phyloP scores from a whole-genome alignment of 495 filamentous ascomycete genomes.

The Penicillium chermesinum region DNA sequence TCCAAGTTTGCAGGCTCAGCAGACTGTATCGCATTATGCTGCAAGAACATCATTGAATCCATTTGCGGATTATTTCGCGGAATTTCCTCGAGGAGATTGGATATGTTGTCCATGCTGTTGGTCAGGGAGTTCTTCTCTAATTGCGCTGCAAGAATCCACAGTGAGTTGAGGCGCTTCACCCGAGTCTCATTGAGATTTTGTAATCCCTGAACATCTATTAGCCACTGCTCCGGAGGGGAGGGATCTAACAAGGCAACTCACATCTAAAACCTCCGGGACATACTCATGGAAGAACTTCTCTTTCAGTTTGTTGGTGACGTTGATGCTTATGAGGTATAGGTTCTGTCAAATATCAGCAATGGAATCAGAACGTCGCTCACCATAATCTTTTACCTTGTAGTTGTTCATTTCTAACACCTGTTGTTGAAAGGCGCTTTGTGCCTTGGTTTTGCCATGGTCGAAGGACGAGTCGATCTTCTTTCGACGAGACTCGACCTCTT shows the following conservation, averaged over 20 bases:
- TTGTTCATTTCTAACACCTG: conserved; percentile 93
- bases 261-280: conserved; percentile 87
- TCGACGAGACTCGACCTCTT: conserved; percentile 89
- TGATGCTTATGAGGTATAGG: conserved; percentile 90
- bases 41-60: conserved; percentile 95
- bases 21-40: conserved; percentile 77
- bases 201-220: conserved; percentile 46
- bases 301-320: conserved; percentile 93
- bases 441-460: conserved; percentile 77
- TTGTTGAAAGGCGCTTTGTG: conserved; percentile 82
- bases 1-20: conserved; percentile 76
- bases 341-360: conserved; percentile 50
- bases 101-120: conserved; percentile 63
- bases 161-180: conserved; percentile 69
- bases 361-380: background rate
- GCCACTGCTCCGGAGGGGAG: background rate
- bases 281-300: conserved; percentile 97
- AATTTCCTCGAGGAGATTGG: conserved; percentile 72
- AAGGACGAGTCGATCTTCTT: conserved; percentile 91
- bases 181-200: conserved; percentile 92
- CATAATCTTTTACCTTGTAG: conserved; percentile 56
- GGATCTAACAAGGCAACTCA: conserved; percentile 23
- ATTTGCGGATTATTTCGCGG: conserved; percentile 80
- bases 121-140: conserved; percentile 72
- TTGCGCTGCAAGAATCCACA: conserved; percentile 75